Conservation (phyloP, 1,284 basidiomycete species). For the Coniferiporia weirii region DNA sequence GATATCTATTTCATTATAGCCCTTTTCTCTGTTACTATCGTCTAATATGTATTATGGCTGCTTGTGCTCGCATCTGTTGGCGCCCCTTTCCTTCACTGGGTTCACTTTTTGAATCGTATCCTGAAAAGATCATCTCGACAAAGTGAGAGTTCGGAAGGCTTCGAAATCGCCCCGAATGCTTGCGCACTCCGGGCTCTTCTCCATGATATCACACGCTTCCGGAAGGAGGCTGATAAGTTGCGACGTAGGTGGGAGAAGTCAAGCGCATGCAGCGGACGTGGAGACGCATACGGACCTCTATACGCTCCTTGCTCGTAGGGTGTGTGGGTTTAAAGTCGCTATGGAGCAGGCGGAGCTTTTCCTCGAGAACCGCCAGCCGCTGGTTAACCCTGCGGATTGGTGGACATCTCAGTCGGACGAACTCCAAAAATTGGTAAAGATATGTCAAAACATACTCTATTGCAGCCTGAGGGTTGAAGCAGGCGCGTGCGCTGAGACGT, state of each 20-base stretch:
- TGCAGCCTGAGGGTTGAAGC: constrained; percentile 68
- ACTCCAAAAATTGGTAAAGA: background rate
- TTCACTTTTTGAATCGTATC: too few species aligned
- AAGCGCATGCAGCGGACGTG: background rate
- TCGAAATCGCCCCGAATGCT: constrained; percentile 22
- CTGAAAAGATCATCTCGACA: too few species aligned
- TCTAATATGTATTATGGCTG: background rate
- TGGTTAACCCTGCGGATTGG: background rate
- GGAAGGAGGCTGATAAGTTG: constrained; percentile 37
- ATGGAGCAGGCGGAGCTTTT: constrained; percentile 27
- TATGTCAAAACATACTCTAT: background rate
- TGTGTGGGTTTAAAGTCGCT: constrained; percentile 69
- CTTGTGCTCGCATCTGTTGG: background rate
- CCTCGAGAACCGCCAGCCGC: constrained; percentile 48
- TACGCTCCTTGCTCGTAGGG: constrained; percentile 64
- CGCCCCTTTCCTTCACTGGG: too few species aligned
- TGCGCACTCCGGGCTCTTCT: constrained; percentile 43
- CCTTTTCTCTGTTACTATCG: background rate
- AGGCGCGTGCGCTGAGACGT: constrained; percentile 68
- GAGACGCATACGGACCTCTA: constrained; percentile 46
- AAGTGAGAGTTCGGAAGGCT: background rate
- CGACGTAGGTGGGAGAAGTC: background rate
- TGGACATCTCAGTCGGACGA: background rate
- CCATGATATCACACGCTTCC: constrained; percentile 48
- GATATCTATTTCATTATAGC: background rate